Evolutionary conservation across 176 grass and related monocot species (phyloP).

Genomic region (Aegilops sharonensis): DNA sequence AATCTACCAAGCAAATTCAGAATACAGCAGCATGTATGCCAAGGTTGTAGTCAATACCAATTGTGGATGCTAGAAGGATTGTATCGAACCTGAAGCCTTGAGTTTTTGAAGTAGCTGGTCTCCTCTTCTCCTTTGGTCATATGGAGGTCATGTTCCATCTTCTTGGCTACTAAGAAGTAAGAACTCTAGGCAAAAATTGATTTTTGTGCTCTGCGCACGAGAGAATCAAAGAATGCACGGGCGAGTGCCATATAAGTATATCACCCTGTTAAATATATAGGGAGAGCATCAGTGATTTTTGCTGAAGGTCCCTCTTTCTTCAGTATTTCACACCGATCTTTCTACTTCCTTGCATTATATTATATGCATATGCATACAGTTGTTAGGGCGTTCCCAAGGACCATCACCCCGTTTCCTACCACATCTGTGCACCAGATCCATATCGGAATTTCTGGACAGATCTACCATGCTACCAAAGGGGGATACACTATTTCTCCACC

Average conservation of each 20-base stretch:
- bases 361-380: too few relatives aligned
- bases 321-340: neutral
- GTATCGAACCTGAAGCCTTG: constrained; percentile 8
- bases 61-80: neutral
- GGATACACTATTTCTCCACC: too few relatives aligned
- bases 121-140: constrained; percentile 17
- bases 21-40: neutral
- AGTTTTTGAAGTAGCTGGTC: constrained; percentile 20
- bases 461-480: too few relatives aligned
- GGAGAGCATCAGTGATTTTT: neutral
- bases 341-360: neutral
- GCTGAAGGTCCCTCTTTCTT: neutral
- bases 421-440: too few relatives aligned
- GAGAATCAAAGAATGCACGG: neutral
- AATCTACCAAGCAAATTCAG: neutral
- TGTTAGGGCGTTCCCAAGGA: too few relatives aligned
- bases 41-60: neutral
- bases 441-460: too few relatives aligned
- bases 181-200: neutral
- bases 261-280: neutral
- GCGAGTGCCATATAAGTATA: neutral
- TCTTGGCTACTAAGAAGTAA: neutral
- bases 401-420: too few relatives aligned
- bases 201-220: neutral
- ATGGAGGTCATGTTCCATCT: neutral